Base-by-base conservation (phyloP, 371 early-diverging fungal species). In the Mucor lusitanicus region DNA sequence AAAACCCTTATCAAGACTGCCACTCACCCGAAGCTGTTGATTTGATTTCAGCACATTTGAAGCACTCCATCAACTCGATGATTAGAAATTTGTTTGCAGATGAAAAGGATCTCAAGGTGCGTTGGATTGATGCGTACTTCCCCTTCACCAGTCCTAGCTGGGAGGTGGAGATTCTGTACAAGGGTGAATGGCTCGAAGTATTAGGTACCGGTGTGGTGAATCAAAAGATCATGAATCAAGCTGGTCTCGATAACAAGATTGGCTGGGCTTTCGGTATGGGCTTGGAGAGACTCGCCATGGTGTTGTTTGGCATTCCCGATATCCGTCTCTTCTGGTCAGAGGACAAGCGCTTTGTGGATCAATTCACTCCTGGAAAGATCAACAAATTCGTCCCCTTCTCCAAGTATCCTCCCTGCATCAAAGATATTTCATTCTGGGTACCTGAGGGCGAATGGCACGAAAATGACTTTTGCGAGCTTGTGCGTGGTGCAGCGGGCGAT, bases 241-340 rank as follows among this genome's bases (percentile, higher is more conserved):
- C 92, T 3, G 94, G 91, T 17, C 58, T 69, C 13, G 21, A 86
- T 1, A 88, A 93, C 62, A 87, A 90, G 62, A 85, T 97, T 61
- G 98, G 95, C 7, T 98, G 99, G 97, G 99, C 98, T 7, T 97
- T 96, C 76, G 99, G 99, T 27, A 83, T 98, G 70, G 99, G 99
- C 2, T 81, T 99, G 12, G 99, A 99, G 75, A 85, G 99, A n/a
- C 80, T 99, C 63, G 97, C 98, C 0, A 95, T 99, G 96, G 93
- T 97, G 1, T 79, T 98, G 68, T 97, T 95, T 79, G 91, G 89
- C 64, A 94, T 99, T 40, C 96, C 96, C 0, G 99, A 99, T 74
- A 99, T 99, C 60, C 91, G 99, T 12, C 84, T 97, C 54, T 99
- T 99, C 76, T 99, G 99, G 99, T 89, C 91, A 21, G 79, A 85